Evolutionary conservation across 192 early-diverging fungal genomes (phyloP).

Genomic region (Physocladia obscura): DNA sequence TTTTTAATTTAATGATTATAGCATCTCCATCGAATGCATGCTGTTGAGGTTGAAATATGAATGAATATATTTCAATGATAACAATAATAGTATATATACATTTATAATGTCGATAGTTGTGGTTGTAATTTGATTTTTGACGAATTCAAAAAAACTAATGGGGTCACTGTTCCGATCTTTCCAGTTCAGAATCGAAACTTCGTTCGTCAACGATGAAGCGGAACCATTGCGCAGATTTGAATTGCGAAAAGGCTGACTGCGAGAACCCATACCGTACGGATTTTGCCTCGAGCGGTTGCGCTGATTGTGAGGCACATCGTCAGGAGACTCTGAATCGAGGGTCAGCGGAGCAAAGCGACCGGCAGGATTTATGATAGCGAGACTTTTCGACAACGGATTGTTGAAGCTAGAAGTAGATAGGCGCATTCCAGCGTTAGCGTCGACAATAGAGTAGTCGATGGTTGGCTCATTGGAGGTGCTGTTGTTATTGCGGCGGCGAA

Average conservation of each 20-base stretch:
- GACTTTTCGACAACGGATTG: too few relatives aligned
- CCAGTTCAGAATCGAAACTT: conserved; percentile 8
- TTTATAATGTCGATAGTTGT: conserved; percentile 2
- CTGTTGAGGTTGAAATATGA: too few relatives aligned
- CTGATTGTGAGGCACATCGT: neutral
- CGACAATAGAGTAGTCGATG: neutral
- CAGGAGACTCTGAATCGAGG: neutral
- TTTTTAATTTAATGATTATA: conserved; percentile 3
- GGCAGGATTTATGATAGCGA: neutral
- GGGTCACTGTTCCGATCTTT: conserved; percentile 11
- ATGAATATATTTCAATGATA: too few relatives aligned
- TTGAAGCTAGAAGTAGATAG: neutral
- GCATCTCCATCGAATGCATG: conserved; percentile 16
- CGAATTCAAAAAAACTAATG: conserved; percentile 6
- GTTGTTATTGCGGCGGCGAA: too few relatives aligned
- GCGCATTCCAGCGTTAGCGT: neutral
- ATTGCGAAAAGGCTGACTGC: neutral
- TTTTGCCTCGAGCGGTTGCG: neutral
- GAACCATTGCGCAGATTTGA: neutral
- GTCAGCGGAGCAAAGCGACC: neutral
- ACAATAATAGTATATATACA: neutral
- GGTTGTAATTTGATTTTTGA: neutral
- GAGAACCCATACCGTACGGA: neutral
- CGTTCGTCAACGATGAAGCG: neutral
- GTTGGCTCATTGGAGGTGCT: too few relatives aligned